Percentiles rank a stretch among this genome's conserved stretches.
phyloP scores from a whole-genome alignment of 768 basidiomycete species.

The Pisolithus microcarpus region DNA sequence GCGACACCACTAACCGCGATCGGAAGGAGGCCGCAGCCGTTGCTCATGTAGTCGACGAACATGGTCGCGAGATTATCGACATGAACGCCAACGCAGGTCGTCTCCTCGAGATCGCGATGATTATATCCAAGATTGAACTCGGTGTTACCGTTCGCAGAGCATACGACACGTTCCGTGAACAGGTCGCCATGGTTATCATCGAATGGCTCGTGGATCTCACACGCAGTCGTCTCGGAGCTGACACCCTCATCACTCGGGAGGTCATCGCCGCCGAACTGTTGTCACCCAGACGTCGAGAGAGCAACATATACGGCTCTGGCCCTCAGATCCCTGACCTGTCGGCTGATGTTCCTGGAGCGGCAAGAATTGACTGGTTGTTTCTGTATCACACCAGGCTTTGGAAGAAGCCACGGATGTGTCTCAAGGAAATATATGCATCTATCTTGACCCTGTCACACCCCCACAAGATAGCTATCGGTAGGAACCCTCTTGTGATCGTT shows the following conservation, averaged over 20 bases:
- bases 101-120: slow-evolving; percentile 72
- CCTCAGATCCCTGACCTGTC: slow-evolving; percentile 31
- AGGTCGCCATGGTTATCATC: slow-evolving; percentile 74
- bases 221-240: slow-evolving; percentile 58
- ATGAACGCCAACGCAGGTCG: slow-evolving; percentile 46
- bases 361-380: slow-evolving; percentile 68
- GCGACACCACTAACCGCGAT: slow-evolving; percentile 45
- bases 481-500: slow-evolving; percentile 18
- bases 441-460: slow-evolving; percentile 63
- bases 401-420: slow-evolving; percentile 73
- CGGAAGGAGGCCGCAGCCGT: slow-evolving; percentile 51
- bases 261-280: slow-evolving; percentile 65
- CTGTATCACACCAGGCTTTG: slow-evolving; percentile 78
- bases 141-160: slow-evolving; percentile 85
- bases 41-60: slow-evolving; percentile 61
- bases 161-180: slow-evolving; percentile 84
- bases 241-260: slow-evolving; percentile 63
- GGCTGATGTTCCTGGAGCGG: slow-evolving; percentile 40
- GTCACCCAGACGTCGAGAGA: slow-evolving; percentile 50
- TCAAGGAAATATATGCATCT: slow-evolving; percentile 79
- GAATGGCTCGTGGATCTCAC: slow-evolving; percentile 81
- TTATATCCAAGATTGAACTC: slow-evolving; percentile 81
- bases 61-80: slow-evolving; percentile 80
- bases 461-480: slow-evolving; percentile 76
- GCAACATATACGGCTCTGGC: slow-evolving; percentile 36